Evolutionary conservation across 805 yeast species (phyloP), one percentile per base, ranked within the genome.

Genomic region (Myxozyma kluyveri): DNA sequence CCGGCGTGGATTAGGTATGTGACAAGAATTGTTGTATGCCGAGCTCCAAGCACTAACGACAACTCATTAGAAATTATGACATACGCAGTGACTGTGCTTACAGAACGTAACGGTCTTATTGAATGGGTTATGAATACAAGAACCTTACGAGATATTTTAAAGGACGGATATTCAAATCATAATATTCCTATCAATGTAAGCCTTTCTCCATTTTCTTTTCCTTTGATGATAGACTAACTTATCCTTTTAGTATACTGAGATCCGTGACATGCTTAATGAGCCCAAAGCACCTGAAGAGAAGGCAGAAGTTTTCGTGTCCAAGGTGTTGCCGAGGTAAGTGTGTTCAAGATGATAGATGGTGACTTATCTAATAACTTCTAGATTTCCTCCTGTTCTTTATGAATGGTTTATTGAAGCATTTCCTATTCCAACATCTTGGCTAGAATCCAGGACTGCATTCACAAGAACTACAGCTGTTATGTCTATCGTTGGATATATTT

Each of bases 401-500:
- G 80, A 83, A 45, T 91, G 98, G 97, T 90, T 87, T 64, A 75
- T 88, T 21, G 90, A 88, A 51, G 84, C 80, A 47, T 91, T 89
- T 61, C 88, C 97, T 0, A 96, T 90, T 59, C 96, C 98, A 0
- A 79, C 82, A 5, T 72, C 80, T 1, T 93, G 99, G 99, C 86
- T 88, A 55, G 75, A 76, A 39, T 86, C 91, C 1, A 71, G 98
- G 49, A 83, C 82, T 44, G 74, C 75, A 32, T 95, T 79, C 65
- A 82, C 87, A 0, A 74, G 95, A 49, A 82, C 96, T 0, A 75
- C 86, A 24, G 96, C 97, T 0, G 98, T 91, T 0, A 93, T 95
- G 99, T 89, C 97, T 0, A 88, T 93, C 74, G 96, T 91, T 3
- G 99, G 99, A 0, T 88, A 87, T 65, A 81, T 93, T 42, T 74